phyloP scores from a whole-genome alignment of 2,329 filamentous ascomycete species.

The Penicillium corylophilum region DNA sequence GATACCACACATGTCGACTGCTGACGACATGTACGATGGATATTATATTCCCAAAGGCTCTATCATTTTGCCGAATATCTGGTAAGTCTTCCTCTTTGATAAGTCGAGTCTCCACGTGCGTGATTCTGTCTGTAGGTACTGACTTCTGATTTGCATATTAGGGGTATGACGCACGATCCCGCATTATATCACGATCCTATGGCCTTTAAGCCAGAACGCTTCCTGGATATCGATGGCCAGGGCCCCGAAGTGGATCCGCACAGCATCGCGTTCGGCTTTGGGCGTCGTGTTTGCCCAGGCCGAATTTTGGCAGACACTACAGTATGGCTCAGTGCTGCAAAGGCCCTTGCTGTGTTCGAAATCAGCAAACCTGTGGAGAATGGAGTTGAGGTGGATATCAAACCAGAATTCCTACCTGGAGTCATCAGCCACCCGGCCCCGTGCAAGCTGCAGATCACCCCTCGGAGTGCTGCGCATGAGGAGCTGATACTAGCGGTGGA shows the following conservation, averaged over 20 bases:
- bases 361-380: slow-evolving; percentile 40
- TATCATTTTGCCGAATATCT: slow-evolving; percentile 37
- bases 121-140: not conserved
- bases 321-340: slow-evolving; percentile 45
- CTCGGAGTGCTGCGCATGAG: slow-evolving; percentile 35
- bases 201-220: slow-evolving; percentile 46
- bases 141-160: slow-evolving; percentile 8
- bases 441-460: slow-evolving; percentile 34
- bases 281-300: slow-evolving; percentile 44
- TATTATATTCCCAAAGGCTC: slow-evolving; percentile 38
- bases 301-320: slow-evolving; percentile 41
- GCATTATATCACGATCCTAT: slow-evolving; percentile 35
- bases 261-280: slow-evolving; percentile 35
- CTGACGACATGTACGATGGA: slow-evolving; percentile 27
- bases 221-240: slow-evolving; percentile 23
- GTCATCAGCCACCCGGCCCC: slow-evolving; percentile 38
- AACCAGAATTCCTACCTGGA: slow-evolving; percentile 36
- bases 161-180: slow-evolving; percentile 44
- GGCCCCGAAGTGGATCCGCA: slow-evolving; percentile 39
- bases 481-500: slow-evolving; percentile 35
- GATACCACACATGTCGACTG: slow-evolving; percentile 29
- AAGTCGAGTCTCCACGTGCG: slow-evolving; percentile 1
- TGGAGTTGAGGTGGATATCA: slow-evolving; percentile 36
- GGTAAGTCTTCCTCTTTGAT: slow-evolving; percentile 24
- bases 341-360: slow-evolving; percentile 49